Conservation (phyloP, 768 basidiomycete species). For the Calocybe cyanea region DNA sequence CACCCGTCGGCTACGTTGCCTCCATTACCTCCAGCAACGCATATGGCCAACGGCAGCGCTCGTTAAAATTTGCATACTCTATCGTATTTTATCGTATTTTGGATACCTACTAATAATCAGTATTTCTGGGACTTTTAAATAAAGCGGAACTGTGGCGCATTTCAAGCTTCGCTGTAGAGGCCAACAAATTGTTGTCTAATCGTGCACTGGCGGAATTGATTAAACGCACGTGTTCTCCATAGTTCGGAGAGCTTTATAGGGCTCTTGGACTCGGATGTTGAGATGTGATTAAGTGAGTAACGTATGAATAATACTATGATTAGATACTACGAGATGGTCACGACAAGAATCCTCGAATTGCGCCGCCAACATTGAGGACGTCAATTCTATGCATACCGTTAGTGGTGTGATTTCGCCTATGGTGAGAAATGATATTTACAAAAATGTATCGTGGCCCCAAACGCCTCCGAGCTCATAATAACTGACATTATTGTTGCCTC, state of each 20-base stretch:
- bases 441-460: constrained; percentile 99
- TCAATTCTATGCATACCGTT: constrained; percentile 9
- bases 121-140: neutral
- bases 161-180: too few relatives aligned
- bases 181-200: too few relatives aligned
- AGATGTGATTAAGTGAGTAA: too few relatives aligned
- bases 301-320: neutral
- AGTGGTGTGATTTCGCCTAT: neutral
- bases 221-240: too few relatives aligned
- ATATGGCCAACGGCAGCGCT: constrained; percentile 9
- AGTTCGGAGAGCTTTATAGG: too few relatives aligned
- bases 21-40: neutral
- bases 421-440: constrained; percentile 46
- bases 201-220: too few relatives aligned
- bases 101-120: neutral
- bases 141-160: too few relatives aligned
- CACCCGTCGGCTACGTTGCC: constrained; percentile 1
- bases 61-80: constrained; percentile 4
- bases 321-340: constrained; percentile 2
- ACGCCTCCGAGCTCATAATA: constrained; percentile 98
- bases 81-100: neutral
- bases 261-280: too few relatives aligned
- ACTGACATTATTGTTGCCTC: constrained; percentile 84
- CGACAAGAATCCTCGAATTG: constrained; percentile 16
- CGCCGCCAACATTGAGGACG: constrained; percentile 17